Evolutionary conservation across 352 stramenopile species (phyloP).

Genomic region (Pythium oligandrum): DNA sequence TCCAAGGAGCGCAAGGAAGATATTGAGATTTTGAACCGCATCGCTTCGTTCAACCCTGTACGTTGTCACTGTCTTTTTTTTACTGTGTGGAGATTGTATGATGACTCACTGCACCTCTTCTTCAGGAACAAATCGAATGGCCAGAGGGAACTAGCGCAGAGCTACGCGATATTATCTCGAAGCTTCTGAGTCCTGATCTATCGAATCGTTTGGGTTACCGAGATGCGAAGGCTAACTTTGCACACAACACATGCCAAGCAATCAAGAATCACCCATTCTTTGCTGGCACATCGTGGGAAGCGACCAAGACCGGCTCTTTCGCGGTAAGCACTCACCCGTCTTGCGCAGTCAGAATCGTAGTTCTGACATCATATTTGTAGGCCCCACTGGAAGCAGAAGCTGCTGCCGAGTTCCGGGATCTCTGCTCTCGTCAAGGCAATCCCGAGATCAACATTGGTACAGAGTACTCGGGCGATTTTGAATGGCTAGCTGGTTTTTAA

Average conservation of each 20-base stretch:
- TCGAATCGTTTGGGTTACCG: constrained; percentile 50
- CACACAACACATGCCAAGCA: constrained; percentile 46
- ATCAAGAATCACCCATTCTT: constrained; percentile 86
- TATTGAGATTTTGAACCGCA: constrained; percentile 85
- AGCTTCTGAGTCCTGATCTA: constrained; percentile 54
- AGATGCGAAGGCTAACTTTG: constrained; percentile 35
- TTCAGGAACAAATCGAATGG: constrained; percentile 61
- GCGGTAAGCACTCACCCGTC: constrained; percentile 35
- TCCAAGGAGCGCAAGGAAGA: constrained; percentile 77
- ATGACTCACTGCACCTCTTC: too few relatives aligned
- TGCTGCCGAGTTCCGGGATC: constrained; percentile 65
- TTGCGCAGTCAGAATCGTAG: neutral
- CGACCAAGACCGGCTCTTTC: constrained; percentile 76
- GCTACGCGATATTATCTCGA: constrained; percentile 67
- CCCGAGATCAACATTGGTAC: constrained; percentile 69
- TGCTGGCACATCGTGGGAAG: constrained; percentile 75
- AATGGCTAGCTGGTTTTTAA: constrained; percentile 79
- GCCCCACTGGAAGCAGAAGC: constrained; percentile 71
- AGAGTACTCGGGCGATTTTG: constrained; percentile 60
- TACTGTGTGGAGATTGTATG: too few relatives aligned
- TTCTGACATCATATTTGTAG: constrained; percentile 22
- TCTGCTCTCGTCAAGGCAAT: constrained; percentile 39
- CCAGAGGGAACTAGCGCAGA: constrained; percentile 59
- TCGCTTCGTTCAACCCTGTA: constrained; percentile 73
- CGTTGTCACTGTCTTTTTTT: constrained; percentile 2